phyloP scores from a whole-genome alignment of 108 stramenopile species.

The Parmales sp. region DNA sequence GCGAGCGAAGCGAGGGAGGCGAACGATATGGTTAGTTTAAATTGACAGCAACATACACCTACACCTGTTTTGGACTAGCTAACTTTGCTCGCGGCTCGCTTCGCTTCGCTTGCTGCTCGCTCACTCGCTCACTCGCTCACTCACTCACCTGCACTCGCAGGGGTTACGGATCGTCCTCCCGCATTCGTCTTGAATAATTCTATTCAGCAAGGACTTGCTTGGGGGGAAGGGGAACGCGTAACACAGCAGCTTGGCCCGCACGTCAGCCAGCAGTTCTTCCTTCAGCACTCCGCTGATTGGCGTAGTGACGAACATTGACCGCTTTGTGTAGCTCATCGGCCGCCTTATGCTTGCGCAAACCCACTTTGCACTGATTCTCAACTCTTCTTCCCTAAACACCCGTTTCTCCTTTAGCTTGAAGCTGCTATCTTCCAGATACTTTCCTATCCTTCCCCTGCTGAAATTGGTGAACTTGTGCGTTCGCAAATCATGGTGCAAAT shows the following conservation, averaged over 20 bases:
- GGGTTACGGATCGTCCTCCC: too few relatives aligned
- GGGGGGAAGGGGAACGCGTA: background rate
- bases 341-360: background rate
- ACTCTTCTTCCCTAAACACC: background rate
- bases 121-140: too few relatives aligned
- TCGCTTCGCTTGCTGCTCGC: too few relatives aligned
- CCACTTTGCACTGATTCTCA: background rate
- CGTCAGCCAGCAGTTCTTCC: background rate
- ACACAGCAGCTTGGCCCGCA: background rate
- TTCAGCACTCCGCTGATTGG: background rate
- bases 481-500: background rate
- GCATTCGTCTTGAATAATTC: background rate
- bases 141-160: too few relatives aligned
- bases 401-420: background rate
- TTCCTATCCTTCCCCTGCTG: background rate
- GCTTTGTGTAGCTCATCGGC: background rate
- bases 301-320: background rate
- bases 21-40: too few relatives aligned
- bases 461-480: background rate
- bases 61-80: too few relatives aligned
- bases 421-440: background rate
- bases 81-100: too few relatives aligned
- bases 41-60: too few relatives aligned
- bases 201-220: background rate
- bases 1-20: too few relatives aligned